These are phyloP conservation scores for Scleromitrula shiraiana DNA, from an alignment of 2,329 filamentous ascomycete species.

Conservation along the genomic window DNA sequence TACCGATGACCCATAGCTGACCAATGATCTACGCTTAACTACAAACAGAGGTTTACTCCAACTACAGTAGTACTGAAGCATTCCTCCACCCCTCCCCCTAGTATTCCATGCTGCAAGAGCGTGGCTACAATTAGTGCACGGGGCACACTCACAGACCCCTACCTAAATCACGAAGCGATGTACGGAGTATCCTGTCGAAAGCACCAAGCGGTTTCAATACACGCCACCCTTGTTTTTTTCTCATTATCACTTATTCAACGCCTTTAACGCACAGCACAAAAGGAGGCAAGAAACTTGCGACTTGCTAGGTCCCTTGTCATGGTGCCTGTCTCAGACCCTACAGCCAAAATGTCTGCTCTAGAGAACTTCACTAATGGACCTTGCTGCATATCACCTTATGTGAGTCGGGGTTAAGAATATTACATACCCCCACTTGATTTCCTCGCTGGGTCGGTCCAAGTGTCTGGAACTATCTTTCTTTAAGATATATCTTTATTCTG, in stretches of 20 bases:
- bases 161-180: conserved; percentile 5
- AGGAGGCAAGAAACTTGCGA: background rate
- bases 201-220: conserved; percentile 22
- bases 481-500: conserved; percentile 19
- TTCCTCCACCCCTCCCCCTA: background rate
- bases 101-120: conserved; percentile 4
- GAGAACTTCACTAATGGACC: conserved; percentile 10
- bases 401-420: conserved; percentile 17
- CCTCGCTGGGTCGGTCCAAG: conserved; percentile 18
- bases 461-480: conserved; percentile 13
- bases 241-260: background rate
- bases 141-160: conserved; percentile 15
- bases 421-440: conserved; percentile 12
- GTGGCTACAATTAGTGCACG: conserved; percentile 11
- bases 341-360: conserved; percentile 14
- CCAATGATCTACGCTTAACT: background rate
- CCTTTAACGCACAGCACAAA: background rate
- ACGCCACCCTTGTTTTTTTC: conserved; percentile 8
- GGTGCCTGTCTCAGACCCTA: conserved; percentile 22
- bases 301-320: conserved; percentile 2
- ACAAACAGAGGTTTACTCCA: background rate
- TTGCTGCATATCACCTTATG: conserved; percentile 16
- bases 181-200: conserved; percentile 10
- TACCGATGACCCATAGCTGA: too few relatives aligned
- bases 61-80: background rate